These are phyloP conservation scores for Aphanomyces cochlioides DNA, from an alignment of 352 stramenopile genomes.

Conservation along the genomic window DNA sequence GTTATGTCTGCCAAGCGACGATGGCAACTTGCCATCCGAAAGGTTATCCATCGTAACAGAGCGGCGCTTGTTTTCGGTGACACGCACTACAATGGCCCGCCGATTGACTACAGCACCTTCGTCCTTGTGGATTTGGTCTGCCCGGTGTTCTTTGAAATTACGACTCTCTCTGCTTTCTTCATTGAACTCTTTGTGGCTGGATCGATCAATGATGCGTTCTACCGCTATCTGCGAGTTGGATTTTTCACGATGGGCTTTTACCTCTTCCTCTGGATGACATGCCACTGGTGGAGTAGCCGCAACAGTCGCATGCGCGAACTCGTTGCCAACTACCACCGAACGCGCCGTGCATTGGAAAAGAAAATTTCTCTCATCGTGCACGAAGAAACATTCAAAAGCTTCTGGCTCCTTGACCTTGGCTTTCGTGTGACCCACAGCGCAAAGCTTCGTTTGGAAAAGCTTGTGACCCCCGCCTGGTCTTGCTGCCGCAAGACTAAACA, in stretches of 20 bases:
- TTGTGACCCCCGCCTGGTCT: conserved; percentile 17
- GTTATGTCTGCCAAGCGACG: conserved; percentile 27
- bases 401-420: conserved; percentile 81
- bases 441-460: not conserved
- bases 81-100: conserved; percentile 73
- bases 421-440: conserved; percentile 44
- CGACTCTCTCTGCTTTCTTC: conserved; percentile 68
- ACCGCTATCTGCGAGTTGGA: conserved; percentile 76
- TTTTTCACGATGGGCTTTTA: conserved; percentile 76
- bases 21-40: conserved; percentile 18
- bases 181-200: conserved; percentile 54
- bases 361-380: conserved; percentile 67
- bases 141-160: conserved; percentile 71
- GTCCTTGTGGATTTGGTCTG: conserved; percentile 82
- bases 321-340: conserved; percentile 80
- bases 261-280: conserved; percentile 73
- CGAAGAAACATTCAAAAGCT: conserved; percentile 74
- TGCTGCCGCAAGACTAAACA: conserved; percentile 10
- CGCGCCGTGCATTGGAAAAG: conserved; percentile 69
- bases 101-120: conserved; percentile 79
- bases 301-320: conserved; percentile 86
- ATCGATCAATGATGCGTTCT: conserved; percentile 64
- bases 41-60: conserved; percentile 25
- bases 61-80: conserved; percentile 70
- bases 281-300: conserved; percentile 79